Conservation (phyloP, 495 filamentous ascomycete genomes). For the Collariella sp. region DNA sequence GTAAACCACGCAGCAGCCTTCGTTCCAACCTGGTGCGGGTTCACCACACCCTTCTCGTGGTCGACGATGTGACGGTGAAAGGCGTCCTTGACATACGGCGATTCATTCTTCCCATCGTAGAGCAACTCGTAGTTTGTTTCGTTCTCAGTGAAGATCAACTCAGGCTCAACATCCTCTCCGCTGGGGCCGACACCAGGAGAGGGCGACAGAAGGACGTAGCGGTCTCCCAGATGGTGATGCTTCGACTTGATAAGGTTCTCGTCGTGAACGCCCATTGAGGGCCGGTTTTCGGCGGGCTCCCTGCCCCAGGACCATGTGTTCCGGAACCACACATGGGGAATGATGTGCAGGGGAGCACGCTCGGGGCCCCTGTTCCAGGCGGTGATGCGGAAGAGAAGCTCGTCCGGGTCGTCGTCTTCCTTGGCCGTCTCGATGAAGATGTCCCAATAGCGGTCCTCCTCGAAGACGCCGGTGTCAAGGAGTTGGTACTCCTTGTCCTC, state of each 20-base stretch:
- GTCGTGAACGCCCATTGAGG: constrained; percentile 54
- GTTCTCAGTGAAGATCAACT: constrained; percentile 88
- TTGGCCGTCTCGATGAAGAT: constrained; percentile 96
- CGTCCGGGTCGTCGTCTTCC: constrained; percentile 78
- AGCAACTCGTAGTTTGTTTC: constrained; percentile 78
- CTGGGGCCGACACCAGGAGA: constrained; percentile 73
- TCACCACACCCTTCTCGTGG: constrained; percentile 68
- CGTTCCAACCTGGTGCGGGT: constrained; percentile 71
- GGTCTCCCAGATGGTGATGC: constrained; percentile 69
- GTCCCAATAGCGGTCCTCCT: constrained; percentile 93
- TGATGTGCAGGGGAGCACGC: constrained; percentile 80
- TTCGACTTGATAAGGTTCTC: constrained; percentile 61
- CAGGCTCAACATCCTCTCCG: constrained; percentile 72
- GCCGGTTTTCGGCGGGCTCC: constrained; percentile 63
- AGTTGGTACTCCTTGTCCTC: constrained; percentile 83
- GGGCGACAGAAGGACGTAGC: constrained; percentile 78
- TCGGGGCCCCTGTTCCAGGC: constrained; percentile 93
- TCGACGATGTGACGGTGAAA: constrained; percentile 86
- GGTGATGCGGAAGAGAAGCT: constrained; percentile 87
- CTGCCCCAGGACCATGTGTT: constrained; percentile 94
- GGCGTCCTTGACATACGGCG: constrained; percentile 87
- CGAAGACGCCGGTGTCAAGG: constrained; percentile 81
- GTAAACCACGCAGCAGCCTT: constrained; percentile 88
- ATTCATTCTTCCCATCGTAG: constrained; percentile 66
- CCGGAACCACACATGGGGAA: constrained; percentile 93